Base-by-base conservation (phyloP, 2,329 filamentous ascomycete species). In the Sclerotinia subarctica region DNA sequence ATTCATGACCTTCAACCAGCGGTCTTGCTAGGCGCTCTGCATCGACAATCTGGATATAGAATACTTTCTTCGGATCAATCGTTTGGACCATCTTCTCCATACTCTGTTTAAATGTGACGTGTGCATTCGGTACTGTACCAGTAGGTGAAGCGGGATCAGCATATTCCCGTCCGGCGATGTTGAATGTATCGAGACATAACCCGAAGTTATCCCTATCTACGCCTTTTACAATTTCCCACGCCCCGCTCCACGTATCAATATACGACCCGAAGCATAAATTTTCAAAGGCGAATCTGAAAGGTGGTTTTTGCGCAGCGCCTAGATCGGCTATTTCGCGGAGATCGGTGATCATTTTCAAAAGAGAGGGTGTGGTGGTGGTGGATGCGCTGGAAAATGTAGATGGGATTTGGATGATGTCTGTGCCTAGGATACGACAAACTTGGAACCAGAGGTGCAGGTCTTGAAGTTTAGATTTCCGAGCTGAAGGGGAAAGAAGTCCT, bases 21-120 rank as follows among this genome's bases (percentile, higher is more conserved):
- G 90, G 90, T 15, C 79, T 73, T 0, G 77, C 74, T 4, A 93
- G 81, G 5, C 84, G 81, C 76, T 92, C 89, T 1, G 87, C 91
- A 74, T 94, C 91, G 6, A 91, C 90, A 10, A 94, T 83, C 75
- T 94, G 92, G 1, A 94, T 82, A 73, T 91, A 92, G 73, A 93
- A 92, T 0, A 94, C 82, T 76, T 76, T 77, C 32, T 69, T 63
- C 3, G 71, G 68, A 65, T 77, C 74, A 24, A 76, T 70, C 26
- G 68, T 69, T 58, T 57, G 64, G 3, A 68, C 73, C 69, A 76
- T 69, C 35, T 62, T 71, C 60, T 66, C 57, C 67, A 77, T 60
- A 38, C 70, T 73, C 57, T 80, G 79, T 10, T 78, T 76, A 1
- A 90, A 81, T 0, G 82, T 84, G 6, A 80, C 78, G 2, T 76